Evolutionary conservation across 805 yeast species (phyloP), one percentile per base, ranked within the genome.

Genomic region (Schwanniomyces polymorphus): DNA sequence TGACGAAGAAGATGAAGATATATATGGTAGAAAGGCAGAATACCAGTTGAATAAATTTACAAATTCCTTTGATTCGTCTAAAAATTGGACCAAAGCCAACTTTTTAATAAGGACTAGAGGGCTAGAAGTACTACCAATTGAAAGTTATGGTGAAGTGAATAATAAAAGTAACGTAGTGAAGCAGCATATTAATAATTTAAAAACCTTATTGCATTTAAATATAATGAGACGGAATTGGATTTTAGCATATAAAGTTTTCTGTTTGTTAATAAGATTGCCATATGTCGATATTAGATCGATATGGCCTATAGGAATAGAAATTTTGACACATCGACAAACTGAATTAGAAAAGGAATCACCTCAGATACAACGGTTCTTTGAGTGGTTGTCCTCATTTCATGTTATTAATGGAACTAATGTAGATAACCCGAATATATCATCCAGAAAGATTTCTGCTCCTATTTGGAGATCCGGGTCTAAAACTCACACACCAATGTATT

Each of bases 261-360:
- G 80, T 8, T 44, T 80, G 1, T 58, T 86, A 18, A 58, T 82
- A 2, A 60, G 85, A 43, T 54, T 78, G 0, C 78, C 78, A 1
- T 60, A 61, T 1, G 71, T 80, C 9, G 88, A 86, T 57, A 59
- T 84, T 5, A 67, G 82, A 45, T 64, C 76, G 3, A 57, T 85
- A 9, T 86, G 91, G 91, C 79, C 86, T 0, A 31, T 84, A 0
- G 91, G 87, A 0, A 61, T 81, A 5, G 84, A 81, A 49, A 79
- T 85, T 5, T 57, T 85, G n/a, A 43, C 47, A 42, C 53, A 51
- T 42, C 48, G 49, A 18, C 17, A 43, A 35, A 42, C 41, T 33
- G 47, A 44, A 23, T 12, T 34, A 23, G 67, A 60, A 11, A 57
- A 51, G 38, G 21, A 14, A 12, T 31, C 35, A 6, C 35, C 35